Percentiles rank a stretch among this genome's conserved stretches.
Conservation (phyloP, 768 basidiomycete species). For the Hemileccinum rubropunctum region DNA sequence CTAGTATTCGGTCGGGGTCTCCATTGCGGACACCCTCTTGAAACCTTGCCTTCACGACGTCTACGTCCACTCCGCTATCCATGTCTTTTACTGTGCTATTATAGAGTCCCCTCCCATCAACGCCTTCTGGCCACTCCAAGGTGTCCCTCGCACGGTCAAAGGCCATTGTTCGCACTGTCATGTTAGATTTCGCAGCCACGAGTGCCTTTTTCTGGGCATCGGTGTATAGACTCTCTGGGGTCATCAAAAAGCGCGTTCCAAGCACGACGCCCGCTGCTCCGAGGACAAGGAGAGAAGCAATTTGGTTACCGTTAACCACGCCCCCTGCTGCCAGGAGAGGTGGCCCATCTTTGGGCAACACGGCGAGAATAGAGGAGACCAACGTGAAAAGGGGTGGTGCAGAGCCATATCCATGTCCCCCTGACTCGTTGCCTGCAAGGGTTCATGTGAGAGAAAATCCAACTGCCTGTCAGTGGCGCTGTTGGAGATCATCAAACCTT, state of each 20-base stretch:
- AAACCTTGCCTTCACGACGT: slow-evolving; percentile 43
- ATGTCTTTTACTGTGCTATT: slow-evolving; percentile 57
- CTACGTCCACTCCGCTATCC: slow-evolving; percentile 45
- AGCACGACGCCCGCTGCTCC: slow-evolving; percentile 68
- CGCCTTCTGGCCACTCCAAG: slow-evolving; percentile 55
- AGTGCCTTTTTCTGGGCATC: slow-evolving; percentile 53
- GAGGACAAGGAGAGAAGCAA: slow-evolving; percentile 61
- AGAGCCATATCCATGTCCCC: slow-evolving; percentile 65
- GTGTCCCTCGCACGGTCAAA: slow-evolving; percentile 60
- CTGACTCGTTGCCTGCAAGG: slow-evolving; percentile 66
- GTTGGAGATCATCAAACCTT: slow-evolving; percentile 47
- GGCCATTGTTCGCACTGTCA: slow-evolving; percentile 57
- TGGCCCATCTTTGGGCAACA: slow-evolving; percentile 40
- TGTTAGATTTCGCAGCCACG: slow-evolving; percentile 40
- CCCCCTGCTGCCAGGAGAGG: slow-evolving; percentile 77
- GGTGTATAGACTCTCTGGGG: slow-evolving; percentile 60
- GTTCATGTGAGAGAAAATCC: slow-evolving; percentile 2
- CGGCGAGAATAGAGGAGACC: slow-evolving; percentile 51
- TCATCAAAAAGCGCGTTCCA: slow-evolving; percentile 74
- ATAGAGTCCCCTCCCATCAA: slow-evolving; percentile 52
- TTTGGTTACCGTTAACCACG: slow-evolving; percentile 57
- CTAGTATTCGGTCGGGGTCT: slow-evolving; percentile 51
- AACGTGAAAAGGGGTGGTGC: slow-evolving; percentile 62
- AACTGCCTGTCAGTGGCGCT: background rate
- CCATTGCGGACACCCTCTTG: slow-evolving; percentile 41